Percentiles rank a stretch among this genome's conserved stretches.
Conservation (phyloP, 305 asterid species). For the Ajuga reptans region DNA sequence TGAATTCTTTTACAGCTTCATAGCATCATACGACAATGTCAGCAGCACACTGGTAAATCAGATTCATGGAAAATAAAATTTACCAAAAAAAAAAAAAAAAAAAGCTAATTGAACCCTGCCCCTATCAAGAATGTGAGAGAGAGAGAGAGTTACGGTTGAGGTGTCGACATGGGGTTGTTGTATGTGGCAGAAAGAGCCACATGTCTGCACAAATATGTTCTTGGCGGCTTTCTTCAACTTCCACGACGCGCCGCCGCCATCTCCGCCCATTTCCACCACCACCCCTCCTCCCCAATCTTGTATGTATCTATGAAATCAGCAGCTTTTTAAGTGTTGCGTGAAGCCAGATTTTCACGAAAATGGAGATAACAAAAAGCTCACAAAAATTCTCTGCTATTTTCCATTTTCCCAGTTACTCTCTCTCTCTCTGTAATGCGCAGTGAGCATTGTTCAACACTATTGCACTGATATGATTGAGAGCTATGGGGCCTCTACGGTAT, state of each 20-base stretch:
- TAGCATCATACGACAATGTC: constrained; percentile 1
- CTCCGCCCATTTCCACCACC: constrained; percentile 41
- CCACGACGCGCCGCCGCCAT: constrained; percentile 51
- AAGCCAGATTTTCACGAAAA: constrained; percentile 21
- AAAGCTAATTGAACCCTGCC: neutral
- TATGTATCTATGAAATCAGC: neutral
- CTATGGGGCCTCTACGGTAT: constrained; percentile 16
- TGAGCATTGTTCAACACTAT: neutral
- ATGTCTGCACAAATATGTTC: constrained; percentile 55
- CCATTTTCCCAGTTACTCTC: constrained; percentile 2
- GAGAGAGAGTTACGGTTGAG: constrained; percentile 32
- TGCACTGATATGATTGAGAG: constrained; percentile 19
- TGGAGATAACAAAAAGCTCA: neutral
- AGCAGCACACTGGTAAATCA: constrained; percentile 6
- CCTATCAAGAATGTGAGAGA: neutral
- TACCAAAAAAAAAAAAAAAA: neutral
- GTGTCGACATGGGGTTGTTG: constrained; percentile 26
- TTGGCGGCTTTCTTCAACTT: constrained; percentile 62
- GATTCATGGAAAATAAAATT: constrained; percentile 1
- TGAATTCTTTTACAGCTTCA: neutral
- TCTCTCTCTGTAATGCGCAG: neutral
- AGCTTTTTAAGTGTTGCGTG: constrained; percentile 12
- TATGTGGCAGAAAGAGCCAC: constrained; percentile 46
- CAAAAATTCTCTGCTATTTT: constrained; percentile 3
- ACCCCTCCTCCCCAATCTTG: neutral